phyloP scores from a whole-genome alignment of 2,329 filamentous ascomycete species.

The Xylariaceae sp. region DNA sequence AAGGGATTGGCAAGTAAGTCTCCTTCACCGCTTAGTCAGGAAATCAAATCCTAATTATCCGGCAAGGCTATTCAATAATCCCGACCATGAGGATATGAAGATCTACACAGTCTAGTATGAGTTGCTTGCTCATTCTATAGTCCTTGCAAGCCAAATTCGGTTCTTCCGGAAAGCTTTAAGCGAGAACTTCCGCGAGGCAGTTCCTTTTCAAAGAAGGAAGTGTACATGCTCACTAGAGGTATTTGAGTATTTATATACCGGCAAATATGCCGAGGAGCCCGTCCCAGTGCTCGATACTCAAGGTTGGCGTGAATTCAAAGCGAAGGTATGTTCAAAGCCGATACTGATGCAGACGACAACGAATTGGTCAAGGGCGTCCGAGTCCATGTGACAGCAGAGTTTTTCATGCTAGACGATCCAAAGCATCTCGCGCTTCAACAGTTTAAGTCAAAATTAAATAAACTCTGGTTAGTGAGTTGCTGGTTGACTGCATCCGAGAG shows the following conservation, averaged over 20 bases:
- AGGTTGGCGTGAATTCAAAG: slow-evolving; percentile 3
- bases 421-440: slow-evolving; percentile 15
- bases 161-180: slow-evolving; percentile 23
- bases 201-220: slow-evolving; percentile 22
- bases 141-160: slow-evolving; percentile 21
- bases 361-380: slow-evolving; percentile 21
- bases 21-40: not conserved
- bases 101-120: slow-evolving; percentile 18
- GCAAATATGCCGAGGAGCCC: slow-evolving; percentile 19
- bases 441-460: slow-evolving; percentile 13
- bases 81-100: slow-evolving; percentile 22
- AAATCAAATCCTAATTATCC: not conserved
- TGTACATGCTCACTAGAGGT: slow-evolving; percentile 25
- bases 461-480: slow-evolving; percentile 11
- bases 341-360: slow-evolving; percentile 18
- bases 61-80: slow-evolving; percentile 22
- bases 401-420: slow-evolving; percentile 22
- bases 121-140: slow-evolving; percentile 23
- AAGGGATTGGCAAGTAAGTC: slow-evolving; percentile 23
- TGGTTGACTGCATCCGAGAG: slow-evolving; percentile 24
- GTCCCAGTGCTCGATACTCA: slow-evolving; percentile 7
- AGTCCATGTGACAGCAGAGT: slow-evolving; percentile 21
- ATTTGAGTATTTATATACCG: slow-evolving; percentile 27
- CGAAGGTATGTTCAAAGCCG: slow-evolving; percentile 5
- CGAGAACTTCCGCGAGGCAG: slow-evolving; percentile 17